These are phyloP conservation scores for Thinopyrum elongatum DNA, from an alignment of 176 grass and related monocot genomes.

Conservation along the genomic window DNA sequence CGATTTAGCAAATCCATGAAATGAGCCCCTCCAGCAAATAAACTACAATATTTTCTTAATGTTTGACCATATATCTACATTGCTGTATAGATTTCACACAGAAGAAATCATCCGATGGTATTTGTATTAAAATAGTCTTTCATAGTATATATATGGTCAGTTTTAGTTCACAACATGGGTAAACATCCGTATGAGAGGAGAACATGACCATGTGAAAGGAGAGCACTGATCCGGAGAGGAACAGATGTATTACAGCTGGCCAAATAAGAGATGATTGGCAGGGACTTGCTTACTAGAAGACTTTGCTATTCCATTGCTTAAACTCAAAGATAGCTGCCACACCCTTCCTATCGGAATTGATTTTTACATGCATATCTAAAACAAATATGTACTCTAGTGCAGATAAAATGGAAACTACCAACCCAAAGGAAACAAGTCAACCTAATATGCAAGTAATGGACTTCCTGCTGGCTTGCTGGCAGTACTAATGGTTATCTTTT, in stretches of 20 bases:
- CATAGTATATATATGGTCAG: not conserved
- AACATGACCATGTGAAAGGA: not conserved
- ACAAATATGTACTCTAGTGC: not conserved
- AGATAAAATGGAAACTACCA: not conserved
- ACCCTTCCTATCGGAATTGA: not conserved
- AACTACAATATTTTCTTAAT: not conserved
- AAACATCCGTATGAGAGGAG: not conserved
- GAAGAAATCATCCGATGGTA: not conserved
- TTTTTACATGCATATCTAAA: not conserved
- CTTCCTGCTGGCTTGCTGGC: not conserved
- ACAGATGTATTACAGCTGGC: not conserved
- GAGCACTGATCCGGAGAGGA: not conserved
- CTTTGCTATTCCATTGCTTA: not conserved
- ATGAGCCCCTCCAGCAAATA: not conserved
- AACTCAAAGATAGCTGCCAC: not conserved
- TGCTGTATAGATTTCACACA: not conserved
- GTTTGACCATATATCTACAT: not conserved
- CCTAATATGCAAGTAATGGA: not conserved
- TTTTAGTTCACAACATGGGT: not conserved
- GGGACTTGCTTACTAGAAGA: not conserved
- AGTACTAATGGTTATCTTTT: constrained; percentile 26
- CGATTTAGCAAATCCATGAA: not conserved
- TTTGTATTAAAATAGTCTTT: not conserved
- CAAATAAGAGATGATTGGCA: not conserved
- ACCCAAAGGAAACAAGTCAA: not conserved